Percentiles rank a stretch among this genome's conserved stretches.
These are phyloP conservation scores for Decorospora gaudefroyi DNA, from an alignment of 2,329 filamentous ascomycete genomes.

Conservation along the genomic window DNA sequence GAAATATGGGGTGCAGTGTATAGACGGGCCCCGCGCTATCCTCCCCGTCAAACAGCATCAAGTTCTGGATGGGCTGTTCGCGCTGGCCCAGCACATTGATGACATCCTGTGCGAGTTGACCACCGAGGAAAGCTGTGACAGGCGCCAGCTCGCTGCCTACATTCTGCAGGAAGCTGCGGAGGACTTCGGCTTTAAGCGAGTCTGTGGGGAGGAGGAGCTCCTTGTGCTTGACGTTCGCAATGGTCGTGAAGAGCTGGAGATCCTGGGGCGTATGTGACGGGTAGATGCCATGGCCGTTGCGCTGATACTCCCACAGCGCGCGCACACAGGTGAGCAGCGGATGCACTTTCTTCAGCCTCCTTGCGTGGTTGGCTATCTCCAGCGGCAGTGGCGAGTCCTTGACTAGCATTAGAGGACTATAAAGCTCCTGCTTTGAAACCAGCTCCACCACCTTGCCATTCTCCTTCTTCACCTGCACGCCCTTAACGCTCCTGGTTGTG, in stretches of 20 bases:
- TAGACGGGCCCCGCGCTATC: slow-evolving; percentile 78
- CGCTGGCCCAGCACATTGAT: slow-evolving; percentile 92
- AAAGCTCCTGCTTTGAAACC: slow-evolving; percentile 89
- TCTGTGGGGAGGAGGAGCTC: slow-evolving; percentile 58
- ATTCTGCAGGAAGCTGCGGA: slow-evolving; percentile 85
- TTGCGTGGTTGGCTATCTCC: slow-evolving; percentile 70
- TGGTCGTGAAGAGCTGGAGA: slow-evolving; percentile 73
- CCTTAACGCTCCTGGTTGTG: slow-evolving; percentile 74
- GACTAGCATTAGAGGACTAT: slow-evolving; percentile 84
- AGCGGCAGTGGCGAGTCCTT: slow-evolving; percentile 72
- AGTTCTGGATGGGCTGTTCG: slow-evolving; percentile 95
- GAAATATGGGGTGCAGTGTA: slow-evolving; percentile 72
- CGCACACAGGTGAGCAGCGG: slow-evolving; percentile 84
- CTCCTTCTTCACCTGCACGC: slow-evolving; percentile 67
- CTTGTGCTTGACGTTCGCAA: slow-evolving; percentile 77
- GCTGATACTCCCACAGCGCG: slow-evolving; percentile 86
- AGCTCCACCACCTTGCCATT: slow-evolving; percentile 73
- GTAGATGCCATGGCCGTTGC: slow-evolving; percentile 47
- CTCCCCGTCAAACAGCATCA: slow-evolving; percentile 88
- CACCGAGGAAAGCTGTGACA: slow-evolving; percentile 85
- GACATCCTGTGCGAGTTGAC: slow-evolving; percentile 90
- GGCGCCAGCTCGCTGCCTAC: slow-evolving; percentile 82
- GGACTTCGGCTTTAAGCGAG: slow-evolving; percentile 61
- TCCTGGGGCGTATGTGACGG: slow-evolving; percentile 59
- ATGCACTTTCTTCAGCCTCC: slow-evolving; percentile 74